Base-by-base conservation (phyloP, 495 filamentous ascomycete genomes). In the Staphylotrichum tortipilum region DNA sequence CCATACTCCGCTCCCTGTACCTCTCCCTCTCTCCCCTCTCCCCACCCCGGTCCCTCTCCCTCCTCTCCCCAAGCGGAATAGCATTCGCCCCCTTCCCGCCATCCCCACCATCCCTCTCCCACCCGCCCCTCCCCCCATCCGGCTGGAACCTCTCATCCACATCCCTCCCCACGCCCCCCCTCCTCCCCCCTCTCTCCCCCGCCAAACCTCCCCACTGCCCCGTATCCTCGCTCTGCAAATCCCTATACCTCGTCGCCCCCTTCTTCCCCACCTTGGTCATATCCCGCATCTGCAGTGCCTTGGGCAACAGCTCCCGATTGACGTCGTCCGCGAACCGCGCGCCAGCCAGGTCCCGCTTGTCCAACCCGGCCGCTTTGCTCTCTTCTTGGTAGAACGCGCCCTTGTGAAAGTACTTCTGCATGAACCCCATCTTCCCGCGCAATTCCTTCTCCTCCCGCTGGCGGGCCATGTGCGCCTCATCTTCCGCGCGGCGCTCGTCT, bases 331-430 rank as follows among this genome's bases (percentile, higher is more conserved):
- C 80, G 54, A 88, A 89, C 24, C 76, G 64, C 7, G 82, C 73
- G 14, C 88, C 88, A 81, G 91, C 91, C 44, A 94, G 70, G 66
- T 92, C 85, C 31, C 90, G 68, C 61, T 79, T 68, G 60, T 83
- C 82, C 55, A 97, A 65, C 19, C 83, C 87, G 62, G 84, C 78
- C 14, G 77, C 76, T 53, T 84, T 80, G 24, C 78, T 73, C 54
- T 91, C 88, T 33, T 90, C 89, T 47, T 83, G 82, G 70, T 85
- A 97, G 72, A 96, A 98, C 21, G 92, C 92, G 42, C 92, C 92
- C 73, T 89, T 91, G 74, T 99, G 92, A 64, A 84, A 89, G 68
- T 96, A 97, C 64, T 91, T 90, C 65, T 95, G 90, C 87, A 97
- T 87, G 64, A 81, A 96, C 1, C 77, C 76, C 73, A 90, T 86